phyloP scores from a whole-genome alignment of 1,139 yeast species.

The Taphrina populina region DNA sequence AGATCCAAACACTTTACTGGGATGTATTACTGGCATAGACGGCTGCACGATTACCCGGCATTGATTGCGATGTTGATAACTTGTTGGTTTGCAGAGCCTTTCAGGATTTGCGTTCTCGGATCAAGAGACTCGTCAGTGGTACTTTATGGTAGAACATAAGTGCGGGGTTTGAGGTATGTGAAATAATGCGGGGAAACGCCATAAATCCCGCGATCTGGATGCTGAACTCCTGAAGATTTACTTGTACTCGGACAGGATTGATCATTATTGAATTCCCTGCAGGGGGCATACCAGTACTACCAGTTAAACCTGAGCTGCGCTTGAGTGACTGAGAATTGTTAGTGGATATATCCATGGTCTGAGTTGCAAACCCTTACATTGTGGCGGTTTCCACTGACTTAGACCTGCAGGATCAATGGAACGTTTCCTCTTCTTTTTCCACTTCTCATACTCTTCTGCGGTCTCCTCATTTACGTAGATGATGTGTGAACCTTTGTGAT shows the following conservation, averaged over 20 bases:
- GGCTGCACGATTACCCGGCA: conserved; percentile 29
- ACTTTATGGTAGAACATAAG: too few species aligned
- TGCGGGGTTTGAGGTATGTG: neutral
- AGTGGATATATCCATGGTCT: neutral
- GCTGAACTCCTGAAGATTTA: too few species aligned
- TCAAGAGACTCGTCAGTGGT: too few species aligned
- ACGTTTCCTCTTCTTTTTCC: conserved; percentile 68
- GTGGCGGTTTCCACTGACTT: conserved; percentile 83
- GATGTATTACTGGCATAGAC: conserved; percentile 11
- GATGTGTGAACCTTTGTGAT: conserved; percentile 94
- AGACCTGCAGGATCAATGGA: conserved; percentile 65
- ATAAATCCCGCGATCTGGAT: neutral
- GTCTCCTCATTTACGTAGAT: conserved; percentile 86
- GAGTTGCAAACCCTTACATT: conserved; percentile 5
- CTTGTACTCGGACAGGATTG: too few species aligned
- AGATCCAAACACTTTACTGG: neutral
- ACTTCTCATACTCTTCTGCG: conserved; percentile 69
- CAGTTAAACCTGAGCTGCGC: conserved; percentile 32
- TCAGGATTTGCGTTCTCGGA: too few species aligned
- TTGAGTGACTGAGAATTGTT: conserved; percentile 12
- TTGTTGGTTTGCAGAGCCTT: too few species aligned
- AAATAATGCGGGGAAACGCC: neutral
- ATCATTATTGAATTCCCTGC: too few species aligned
- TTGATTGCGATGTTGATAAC: too few species aligned
- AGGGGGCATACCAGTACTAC: conserved; percentile 11